Evolutionary conservation across 129 eudicot genomes (phyloP).

Genomic region (Centrapalus pauciflorus): DNA sequence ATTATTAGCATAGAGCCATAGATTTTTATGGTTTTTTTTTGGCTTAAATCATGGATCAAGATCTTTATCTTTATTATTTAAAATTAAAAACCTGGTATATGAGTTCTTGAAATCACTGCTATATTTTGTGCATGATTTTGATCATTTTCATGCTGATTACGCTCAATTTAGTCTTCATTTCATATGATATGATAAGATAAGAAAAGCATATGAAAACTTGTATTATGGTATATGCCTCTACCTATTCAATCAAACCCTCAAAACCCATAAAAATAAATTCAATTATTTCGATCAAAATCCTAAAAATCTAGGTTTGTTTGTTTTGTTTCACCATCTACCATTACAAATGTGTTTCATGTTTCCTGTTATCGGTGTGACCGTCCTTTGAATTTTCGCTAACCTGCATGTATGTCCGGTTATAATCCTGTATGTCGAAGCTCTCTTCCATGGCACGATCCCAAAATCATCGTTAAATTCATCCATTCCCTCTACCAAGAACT

Average conservation of each 20-base stretch:
- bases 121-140: not conserved
- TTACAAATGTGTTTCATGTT: slow-evolving; percentile 51
- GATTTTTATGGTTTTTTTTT: not conserved
- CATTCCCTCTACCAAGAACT: slow-evolving; percentile 89
- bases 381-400: slow-evolving; percentile 54
- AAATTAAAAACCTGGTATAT: not conserved
- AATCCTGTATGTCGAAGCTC: slow-evolving; percentile 48
- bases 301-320: not conserved
- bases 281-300: slow-evolving; percentile 7
- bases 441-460: slow-evolving; percentile 84
- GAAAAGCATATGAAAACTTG: slow-evolving; percentile 3
- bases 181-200: not conserved
- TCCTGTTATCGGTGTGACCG: slow-evolving; percentile 29
- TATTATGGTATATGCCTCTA: not conserved
- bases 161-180: too few relatives aligned
- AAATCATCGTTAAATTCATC: slow-evolving; percentile 76
- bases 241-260: slow-evolving; percentile 17
- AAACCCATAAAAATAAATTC: slow-evolving; percentile 3
- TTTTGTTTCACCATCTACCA: slow-evolving; percentile 14
- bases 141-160: not conserved
- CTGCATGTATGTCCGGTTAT: slow-evolving; percentile 65
- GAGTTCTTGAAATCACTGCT: not conserved
- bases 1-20: too few relatives aligned
- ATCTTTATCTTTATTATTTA: not conserved
- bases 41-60: not conserved